Percentiles rank a stretch among this genome's conserved stretches.
These are phyloP conservation scores for Dothideomycetes sp. DNA, from an alignment of 2,329 filamentous ascomycete genomes.

Conservation along the genomic window DNA sequence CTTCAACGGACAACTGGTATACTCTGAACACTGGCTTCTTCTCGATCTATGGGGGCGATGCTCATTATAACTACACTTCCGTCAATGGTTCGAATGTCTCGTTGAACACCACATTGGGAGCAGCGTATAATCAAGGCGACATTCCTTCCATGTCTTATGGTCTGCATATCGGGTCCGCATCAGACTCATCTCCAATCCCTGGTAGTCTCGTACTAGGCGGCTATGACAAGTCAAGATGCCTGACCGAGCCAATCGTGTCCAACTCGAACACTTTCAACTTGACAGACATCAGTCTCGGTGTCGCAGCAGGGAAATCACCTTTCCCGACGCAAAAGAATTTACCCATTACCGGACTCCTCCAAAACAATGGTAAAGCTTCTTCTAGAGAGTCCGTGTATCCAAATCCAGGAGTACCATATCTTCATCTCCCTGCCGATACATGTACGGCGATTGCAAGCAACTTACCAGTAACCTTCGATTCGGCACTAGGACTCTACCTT, in stretches of 20 bases:
- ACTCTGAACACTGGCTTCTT: background rate
- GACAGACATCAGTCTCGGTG: background rate
- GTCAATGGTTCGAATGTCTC: background rate
- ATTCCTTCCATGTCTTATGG: background rate
- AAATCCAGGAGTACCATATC: background rate
- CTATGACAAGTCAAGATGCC: background rate
- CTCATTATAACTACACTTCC: background rate
- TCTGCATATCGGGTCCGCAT: background rate
- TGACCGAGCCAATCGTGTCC: background rate
- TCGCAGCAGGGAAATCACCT: conserved; percentile 1
- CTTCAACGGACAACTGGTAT: background rate
- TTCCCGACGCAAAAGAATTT: background rate
- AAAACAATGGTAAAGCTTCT: background rate
- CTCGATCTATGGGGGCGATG: no score
- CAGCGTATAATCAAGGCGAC: background rate
- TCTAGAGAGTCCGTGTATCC: background rate
- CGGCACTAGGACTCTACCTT: background rate
- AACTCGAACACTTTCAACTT: background rate
- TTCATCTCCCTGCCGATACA: background rate
- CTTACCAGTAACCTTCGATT: background rate
- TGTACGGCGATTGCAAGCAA: background rate
- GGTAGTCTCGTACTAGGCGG: background rate
- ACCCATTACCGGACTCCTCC: background rate
- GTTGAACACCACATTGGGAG: background rate
- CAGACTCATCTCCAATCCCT: no score